Evolutionary conservation across 192 early-diverging fungal genomes (phyloP).

Genomic region (Coemansia sp.): DNA sequence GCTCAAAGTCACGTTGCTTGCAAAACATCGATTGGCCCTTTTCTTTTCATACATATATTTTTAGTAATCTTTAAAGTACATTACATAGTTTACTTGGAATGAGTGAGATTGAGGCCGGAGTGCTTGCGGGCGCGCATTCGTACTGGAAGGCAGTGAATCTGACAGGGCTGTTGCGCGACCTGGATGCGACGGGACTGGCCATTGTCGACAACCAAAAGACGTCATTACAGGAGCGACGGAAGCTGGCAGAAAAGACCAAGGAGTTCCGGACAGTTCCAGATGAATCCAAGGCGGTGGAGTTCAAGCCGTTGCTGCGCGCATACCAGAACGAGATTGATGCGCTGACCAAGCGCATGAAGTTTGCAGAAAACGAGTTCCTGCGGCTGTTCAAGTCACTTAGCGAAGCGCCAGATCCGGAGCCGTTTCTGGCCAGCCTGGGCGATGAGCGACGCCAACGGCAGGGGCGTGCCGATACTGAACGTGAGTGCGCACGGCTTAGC

Average conservation of each 20-base stretch:
- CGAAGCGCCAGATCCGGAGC: conserved; percentile 81
- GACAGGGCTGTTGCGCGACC: conserved; percentile 61
- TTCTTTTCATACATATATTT: not conserved
- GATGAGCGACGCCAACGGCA: conserved; percentile 17
- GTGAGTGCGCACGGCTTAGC: conserved; percentile 14
- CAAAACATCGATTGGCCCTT: too few species aligned
- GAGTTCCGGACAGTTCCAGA: conserved; percentile 81
- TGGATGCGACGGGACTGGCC: conserved; percentile 74
- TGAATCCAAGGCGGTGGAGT: conserved; percentile 72
- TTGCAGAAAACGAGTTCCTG: conserved; percentile 78
- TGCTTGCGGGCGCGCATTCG: conserved; percentile 45
- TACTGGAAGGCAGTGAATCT: conserved; percentile 63
- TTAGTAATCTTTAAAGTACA: not conserved
- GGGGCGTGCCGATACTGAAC: conserved; percentile 15
- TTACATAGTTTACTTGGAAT: conserved; percentile 1
- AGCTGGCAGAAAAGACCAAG: conserved; percentile 85
- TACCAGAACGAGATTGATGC: conserved; percentile 93
- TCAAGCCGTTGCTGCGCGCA: conserved; percentile 75
- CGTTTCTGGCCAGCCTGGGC: conserved; percentile 60
- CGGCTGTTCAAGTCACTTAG: conserved; percentile 75
- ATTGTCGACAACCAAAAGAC: conserved; percentile 87
- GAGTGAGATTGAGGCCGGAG: conserved; percentile 2
- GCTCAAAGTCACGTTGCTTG: not conserved
- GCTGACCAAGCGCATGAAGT: conserved; percentile 81
- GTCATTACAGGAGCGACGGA: conserved; percentile 70